phyloP scores from a whole-genome alignment of 768 basidiomycete genomes.

The Tylopilus rubrobrunneus region DNA sequence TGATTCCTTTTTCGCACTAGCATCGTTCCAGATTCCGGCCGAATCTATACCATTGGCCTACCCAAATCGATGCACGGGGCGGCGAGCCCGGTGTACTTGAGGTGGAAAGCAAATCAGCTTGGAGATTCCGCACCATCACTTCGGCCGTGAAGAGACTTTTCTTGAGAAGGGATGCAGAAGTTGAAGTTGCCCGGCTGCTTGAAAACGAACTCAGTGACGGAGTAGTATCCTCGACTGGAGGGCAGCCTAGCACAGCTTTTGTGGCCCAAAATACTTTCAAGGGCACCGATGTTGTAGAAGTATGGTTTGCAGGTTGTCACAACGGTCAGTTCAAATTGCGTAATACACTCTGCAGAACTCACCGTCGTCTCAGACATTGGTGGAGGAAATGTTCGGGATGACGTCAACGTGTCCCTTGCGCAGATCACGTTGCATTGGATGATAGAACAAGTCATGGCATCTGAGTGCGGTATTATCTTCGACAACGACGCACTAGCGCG shows the following conservation, averaged over 20 bases:
- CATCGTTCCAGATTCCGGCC: conserved; percentile 65
- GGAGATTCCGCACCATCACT: background rate
- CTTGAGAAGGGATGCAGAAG: background rate
- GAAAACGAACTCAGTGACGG: background rate
- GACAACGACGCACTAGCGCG: conserved; percentile 44
- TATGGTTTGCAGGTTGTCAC: conserved; percentile 80
- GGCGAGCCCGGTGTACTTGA: background rate
- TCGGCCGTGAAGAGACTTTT: background rate
- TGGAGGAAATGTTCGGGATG: conserved; percentile 54
- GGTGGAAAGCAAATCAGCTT: background rate
- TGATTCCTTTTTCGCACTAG: conserved; percentile 34
- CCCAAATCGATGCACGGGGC: conserved; percentile 5
- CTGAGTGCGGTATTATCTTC: conserved; percentile 60
- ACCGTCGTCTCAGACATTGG: conserved; percentile 53
- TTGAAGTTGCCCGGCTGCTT: background rate
- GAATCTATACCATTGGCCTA: conserved; percentile 52
- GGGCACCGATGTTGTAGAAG: conserved; percentile 60
- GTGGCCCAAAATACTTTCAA: background rate
- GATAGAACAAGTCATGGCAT: conserved; percentile 58
- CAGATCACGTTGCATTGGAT: conserved; percentile 76
- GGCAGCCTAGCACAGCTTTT: background rate
- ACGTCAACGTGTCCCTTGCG: conserved; percentile 39
- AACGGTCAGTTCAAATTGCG: conserved; percentile 42
- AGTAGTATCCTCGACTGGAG: background rate
- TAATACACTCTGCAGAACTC: background rate